Base-by-base conservation (phyloP, 805 yeast genomes). In the Lipomyces spencermartinsiae region DNA sequence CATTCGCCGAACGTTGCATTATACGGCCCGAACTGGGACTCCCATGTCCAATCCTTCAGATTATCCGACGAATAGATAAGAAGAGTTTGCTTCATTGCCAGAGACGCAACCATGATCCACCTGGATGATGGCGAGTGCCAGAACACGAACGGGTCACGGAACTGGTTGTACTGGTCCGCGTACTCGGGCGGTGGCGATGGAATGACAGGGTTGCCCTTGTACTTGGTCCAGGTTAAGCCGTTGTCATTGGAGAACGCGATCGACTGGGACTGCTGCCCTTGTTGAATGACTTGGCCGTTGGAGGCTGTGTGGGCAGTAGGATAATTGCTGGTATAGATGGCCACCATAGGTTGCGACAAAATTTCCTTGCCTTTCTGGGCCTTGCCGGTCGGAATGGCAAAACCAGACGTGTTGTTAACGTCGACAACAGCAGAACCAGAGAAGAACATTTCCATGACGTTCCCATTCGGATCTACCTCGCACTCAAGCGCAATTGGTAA, bases 331-430 rank as follows among this genome's bases (percentile, higher is more conserved):
- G 49, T 39, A 59, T 25, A 25, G 29, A 25, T 25, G 29, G 29
- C 29, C 29, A 25, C 29, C 29, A 25, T 25, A 25, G 29, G 31
- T 4, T 25, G 61, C 4, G 19, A 14, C 3, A 19, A 14, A 3
- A 51, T 37, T 10, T 31, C 55, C 31, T 59, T 16, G 10, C 35
- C 25, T 59, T 59, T 19, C 33, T 16, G 49, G 49, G 12, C 2
- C 54, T 7, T 29, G 31, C n/a, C n/a, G 19, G 2, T 59, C 37
- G 61, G 14, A 14, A 12, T 35, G 35, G 54, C 61, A 31, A 79
- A 74, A 2, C 81, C 82, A 7, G 80, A 76, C 7, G 83, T 80
- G 70, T 80, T 80, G 66, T 80, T 75, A 62, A 59, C 60, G 65
- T 81, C 83, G 49, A 39, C 49, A 39, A 3, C 49, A 39, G 3